Evolutionary conservation across 371 early-diverging fungal genomes (phyloP).

Genomic region (Pancytospora philotis): DNA sequence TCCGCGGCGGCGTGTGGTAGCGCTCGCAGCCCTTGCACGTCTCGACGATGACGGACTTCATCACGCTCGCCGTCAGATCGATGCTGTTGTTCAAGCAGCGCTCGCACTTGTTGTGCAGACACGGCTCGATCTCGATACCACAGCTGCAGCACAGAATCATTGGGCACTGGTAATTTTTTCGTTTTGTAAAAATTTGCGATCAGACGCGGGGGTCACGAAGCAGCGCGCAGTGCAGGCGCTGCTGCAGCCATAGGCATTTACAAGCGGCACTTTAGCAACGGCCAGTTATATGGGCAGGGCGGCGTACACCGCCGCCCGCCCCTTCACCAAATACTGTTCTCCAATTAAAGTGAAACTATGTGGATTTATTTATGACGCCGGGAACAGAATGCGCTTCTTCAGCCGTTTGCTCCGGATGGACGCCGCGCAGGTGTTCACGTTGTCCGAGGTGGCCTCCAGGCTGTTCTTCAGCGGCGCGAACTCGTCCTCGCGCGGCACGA

Average conservation of each 20-base stretch:
- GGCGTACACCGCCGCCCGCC: too few relatives aligned
- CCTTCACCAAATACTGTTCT: too few relatives aligned
- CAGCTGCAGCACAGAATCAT: slow-evolving; percentile 79
- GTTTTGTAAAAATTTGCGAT: slow-evolving; percentile 12
- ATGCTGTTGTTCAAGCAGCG: slow-evolving; percentile 85
- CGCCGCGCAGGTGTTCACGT: slow-evolving; percentile 34
- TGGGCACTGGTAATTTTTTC: slow-evolving; percentile 11
- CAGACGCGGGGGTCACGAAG: too few relatives aligned
- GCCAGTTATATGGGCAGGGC: too few relatives aligned
- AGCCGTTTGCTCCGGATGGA: slow-evolving; percentile 7
- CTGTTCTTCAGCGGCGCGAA: slow-evolving; percentile 52
- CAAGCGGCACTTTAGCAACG: too few relatives aligned
- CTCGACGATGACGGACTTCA: slow-evolving; percentile 78
- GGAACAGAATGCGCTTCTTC: neutral
- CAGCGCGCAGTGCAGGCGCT: too few relatives aligned
- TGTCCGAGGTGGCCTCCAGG: slow-evolving; percentile 21
- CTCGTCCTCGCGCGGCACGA: slow-evolving; percentile 46
- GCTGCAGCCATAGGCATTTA: too few relatives aligned
- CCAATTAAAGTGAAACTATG: too few relatives aligned
- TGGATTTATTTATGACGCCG: too few relatives aligned
- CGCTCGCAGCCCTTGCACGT: slow-evolving; percentile 88
- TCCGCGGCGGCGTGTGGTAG: slow-evolving; percentile 82
- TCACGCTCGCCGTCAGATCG: slow-evolving; percentile 63
- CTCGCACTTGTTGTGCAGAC: slow-evolving; percentile 89
- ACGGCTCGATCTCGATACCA: slow-evolving; percentile 84